phyloP scores from a whole-genome alignment of 371 early-diverging fungal genomes.

The Syncephalis plumigaleata region DNA sequence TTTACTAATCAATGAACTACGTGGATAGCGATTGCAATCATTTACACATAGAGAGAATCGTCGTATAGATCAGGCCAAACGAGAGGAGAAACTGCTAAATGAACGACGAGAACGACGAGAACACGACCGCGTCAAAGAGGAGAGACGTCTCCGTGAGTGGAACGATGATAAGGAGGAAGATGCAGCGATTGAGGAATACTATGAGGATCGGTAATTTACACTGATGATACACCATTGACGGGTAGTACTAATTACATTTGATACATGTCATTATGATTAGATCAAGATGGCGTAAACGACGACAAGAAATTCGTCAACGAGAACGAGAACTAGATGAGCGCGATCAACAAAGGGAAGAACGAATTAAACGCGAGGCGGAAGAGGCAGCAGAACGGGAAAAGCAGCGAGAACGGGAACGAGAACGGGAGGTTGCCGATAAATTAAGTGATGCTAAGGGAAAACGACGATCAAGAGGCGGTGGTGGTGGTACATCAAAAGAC shows the following conservation, averaged over 20 bases:
- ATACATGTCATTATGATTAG: slow-evolving; percentile 12
- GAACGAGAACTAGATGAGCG: slow-evolving; percentile 50
- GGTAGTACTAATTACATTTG: background rate
- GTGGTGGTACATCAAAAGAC: no score
- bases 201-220: slow-evolving; percentile 51
- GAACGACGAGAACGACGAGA: slow-evolving; percentile 26
- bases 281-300: slow-evolving; percentile 44
- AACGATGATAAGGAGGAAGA: slow-evolving; percentile 55
- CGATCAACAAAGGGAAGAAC: slow-evolving; percentile 37
- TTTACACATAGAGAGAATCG: slow-evolving; percentile 1
- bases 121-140: slow-evolving; percentile 25
- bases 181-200: slow-evolving; percentile 43
- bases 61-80: slow-evolving; percentile 25
- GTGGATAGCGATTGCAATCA: background rate
- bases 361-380: slow-evolving; percentile 15
- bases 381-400: slow-evolving; percentile 17
- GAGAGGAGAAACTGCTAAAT: slow-evolving; percentile 37
- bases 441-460: background rate
- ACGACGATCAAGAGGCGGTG: no score
- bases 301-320: slow-evolving; percentile 36
- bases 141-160: slow-evolving; percentile 38
- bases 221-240: slow-evolving; percentile 1
- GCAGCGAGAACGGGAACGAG: slow-evolving; percentile 13
- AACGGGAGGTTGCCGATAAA: slow-evolving; percentile 11
- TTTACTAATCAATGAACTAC: slow-evolving; percentile 1